Evolutionary conservation across 1,284 basidiomycete genomes (phyloP), one percentile per base, ranked within the genome.

Genomic region (Malassezia slooffiae): DNA sequence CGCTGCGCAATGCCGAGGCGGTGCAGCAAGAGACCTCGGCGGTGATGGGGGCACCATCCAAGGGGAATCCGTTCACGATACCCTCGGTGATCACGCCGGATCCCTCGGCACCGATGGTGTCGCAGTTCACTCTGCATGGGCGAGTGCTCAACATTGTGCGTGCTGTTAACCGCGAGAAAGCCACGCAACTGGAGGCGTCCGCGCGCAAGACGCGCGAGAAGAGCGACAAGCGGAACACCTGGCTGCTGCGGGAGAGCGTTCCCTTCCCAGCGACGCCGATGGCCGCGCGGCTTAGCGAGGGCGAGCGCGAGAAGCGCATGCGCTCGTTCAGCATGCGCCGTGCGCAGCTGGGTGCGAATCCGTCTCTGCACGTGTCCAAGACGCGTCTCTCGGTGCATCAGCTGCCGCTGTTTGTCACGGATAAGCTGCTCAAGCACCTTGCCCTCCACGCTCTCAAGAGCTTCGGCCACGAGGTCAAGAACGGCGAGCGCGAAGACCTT

Each of bases 171-270:
- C 75, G 89, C 34, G 85, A 88, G 52, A 78, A 84, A 58, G 93
- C 93, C 8, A 76, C 78, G 3, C 81, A 82, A 67, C 76, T 96
- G 35, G 85, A 84, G 60, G 87, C 91, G 52, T 83, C 82, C 20
- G 87, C 91, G 62, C 79, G 80, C 58, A 77, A 78, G 42, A 59
- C 64, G 17, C 76, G 88, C 38, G 81, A 89, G 70, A 90, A 90
- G 71, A 81, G 82, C 1, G 93, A 99, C 71, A 93, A 93, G 72
- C 79, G 91, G 16, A 95, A 96, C 70, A 80, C 93, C 57, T 96
- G 96, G 71, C 78, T 99, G 41, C 78, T 99, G 61, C 80, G 86
- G 17, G 93, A 99, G 77, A 93, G 67, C 17, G 66, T 69, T 7
- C 66, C 66, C 0, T 52, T 69, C 20, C 64, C 66, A 13, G 57